phyloP scores from a whole-genome alignment of 768 basidiomycete species.

The Cystobasidium onofrii region DNA sequence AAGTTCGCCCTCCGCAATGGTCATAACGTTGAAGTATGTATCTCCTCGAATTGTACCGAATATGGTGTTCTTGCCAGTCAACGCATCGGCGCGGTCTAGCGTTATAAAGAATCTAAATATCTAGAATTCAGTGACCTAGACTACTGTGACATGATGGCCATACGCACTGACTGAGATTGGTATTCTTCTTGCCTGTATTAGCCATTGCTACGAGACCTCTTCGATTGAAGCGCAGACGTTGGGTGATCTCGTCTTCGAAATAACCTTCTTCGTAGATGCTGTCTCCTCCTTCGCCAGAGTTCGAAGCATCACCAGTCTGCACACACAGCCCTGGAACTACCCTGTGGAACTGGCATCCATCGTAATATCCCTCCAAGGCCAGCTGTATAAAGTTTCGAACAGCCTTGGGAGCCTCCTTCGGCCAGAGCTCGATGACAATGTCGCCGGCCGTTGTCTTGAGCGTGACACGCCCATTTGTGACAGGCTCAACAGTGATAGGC shows the following conservation, averaged over 20 bases:
- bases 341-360: conserved; percentile 90
- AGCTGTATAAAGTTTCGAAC: conserved; percentile 53
- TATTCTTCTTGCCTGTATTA: conserved; percentile 68
- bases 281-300: conserved; percentile 84
- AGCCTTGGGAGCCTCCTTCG: conserved; percentile 83
- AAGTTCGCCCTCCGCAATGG: conserved; percentile 46
- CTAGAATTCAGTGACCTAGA: no score
- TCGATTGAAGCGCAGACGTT: conserved; percentile 76
- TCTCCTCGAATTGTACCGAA: conserved; percentile 76
- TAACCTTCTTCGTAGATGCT: conserved; percentile 85
- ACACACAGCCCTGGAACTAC: conserved; percentile 85
- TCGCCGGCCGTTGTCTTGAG: conserved; percentile 37
- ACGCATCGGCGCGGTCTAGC: conserved; percentile 61
- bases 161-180: conserved; percentile 89
- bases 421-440: conserved; percentile 40
- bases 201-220: conserved; percentile 93
- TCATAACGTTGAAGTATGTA: conserved; percentile 70
- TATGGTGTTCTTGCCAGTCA: conserved; percentile 87
- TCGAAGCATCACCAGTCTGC: conserved; percentile 87
- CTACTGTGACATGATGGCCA: no score
- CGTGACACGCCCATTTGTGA: conserved; percentile 16
- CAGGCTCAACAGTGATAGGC: conserved; percentile 31
- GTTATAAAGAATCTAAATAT: conserved; percentile 65
- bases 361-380: conserved; percentile 64
- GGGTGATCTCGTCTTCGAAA: conserved; percentile 90